phyloP scores from a whole-genome alignment of 106 monocot genomes.

The Allium cepa region DNA sequence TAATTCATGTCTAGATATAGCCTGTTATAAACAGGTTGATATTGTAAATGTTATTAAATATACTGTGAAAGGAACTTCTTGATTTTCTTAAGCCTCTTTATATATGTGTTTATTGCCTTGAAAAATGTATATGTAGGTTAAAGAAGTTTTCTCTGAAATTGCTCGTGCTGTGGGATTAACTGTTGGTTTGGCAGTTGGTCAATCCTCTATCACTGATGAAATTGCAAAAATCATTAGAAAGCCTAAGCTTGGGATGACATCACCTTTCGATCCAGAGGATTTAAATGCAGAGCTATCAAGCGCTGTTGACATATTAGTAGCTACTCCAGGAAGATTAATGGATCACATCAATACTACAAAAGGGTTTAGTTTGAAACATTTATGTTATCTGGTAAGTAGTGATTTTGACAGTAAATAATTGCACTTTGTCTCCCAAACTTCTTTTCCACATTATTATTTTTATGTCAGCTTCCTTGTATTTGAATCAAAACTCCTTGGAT shows the following conservation, averaged over 20 bases:
- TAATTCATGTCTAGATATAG: too few relatives aligned
- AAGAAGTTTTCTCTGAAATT: conserved; percentile 76
- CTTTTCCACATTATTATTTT: too few relatives aligned
- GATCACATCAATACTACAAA: conserved; percentile 89
- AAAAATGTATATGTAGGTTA: conserved; percentile 43
- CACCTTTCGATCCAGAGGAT: conserved; percentile 61
- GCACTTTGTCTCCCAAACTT: too few relatives aligned
- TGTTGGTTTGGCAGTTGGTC: conserved; percentile 88
- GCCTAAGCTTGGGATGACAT: conserved; percentile 41
- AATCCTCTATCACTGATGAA: conserved; percentile 91
- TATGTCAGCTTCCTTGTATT: too few relatives aligned
- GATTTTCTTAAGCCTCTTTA: too few relatives aligned
- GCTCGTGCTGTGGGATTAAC: conserved; percentile 69
- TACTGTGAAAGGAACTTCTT: too few relatives aligned
- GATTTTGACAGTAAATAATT: too few relatives aligned
- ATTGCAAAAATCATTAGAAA: conserved; percentile 49
- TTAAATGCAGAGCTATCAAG: conserved; percentile 31
- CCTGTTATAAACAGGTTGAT: too few relatives aligned
- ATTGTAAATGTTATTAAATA: too few relatives aligned
- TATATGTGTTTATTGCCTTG: too few relatives aligned
- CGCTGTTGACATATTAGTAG: conserved; percentile 87
- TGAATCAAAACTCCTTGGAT: too few relatives aligned
- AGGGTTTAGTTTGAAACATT: conserved; percentile 86
- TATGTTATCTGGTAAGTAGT: conserved; percentile 71
- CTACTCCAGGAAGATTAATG: conserved; percentile 94